Percentiles rank a stretch among this genome's conserved stretches.
These are phyloP conservation scores for Asclepias syriaca DNA, from an alignment of 257 asterid species.

Conservation along the genomic window DNA sequence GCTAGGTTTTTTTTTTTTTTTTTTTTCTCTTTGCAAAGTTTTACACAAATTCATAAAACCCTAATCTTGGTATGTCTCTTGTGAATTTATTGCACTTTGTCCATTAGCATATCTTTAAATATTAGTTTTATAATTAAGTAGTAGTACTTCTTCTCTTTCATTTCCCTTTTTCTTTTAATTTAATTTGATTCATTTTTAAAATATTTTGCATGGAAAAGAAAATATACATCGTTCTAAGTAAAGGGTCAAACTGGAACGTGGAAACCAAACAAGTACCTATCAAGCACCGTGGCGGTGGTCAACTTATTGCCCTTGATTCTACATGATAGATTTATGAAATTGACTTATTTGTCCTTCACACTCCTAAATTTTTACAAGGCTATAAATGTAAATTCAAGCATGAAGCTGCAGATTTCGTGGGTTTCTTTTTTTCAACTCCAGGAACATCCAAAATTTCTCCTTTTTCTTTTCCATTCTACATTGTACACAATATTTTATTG, in stretches of 20 bases:
- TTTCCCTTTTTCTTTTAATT: neutral
- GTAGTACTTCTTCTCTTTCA: constrained; percentile 7
- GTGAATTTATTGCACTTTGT: constrained; percentile 54
- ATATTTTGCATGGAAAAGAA: constrained; percentile 8
- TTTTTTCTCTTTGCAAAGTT: constrained; percentile 31
- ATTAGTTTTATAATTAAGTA: neutral
- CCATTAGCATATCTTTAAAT: constrained; percentile 20
- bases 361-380: neutral
- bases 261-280: constrained; percentile 33
- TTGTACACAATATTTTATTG: neutral
- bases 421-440: neutral
- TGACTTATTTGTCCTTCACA: constrained; percentile 21
- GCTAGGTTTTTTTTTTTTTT: constrained; percentile 37
- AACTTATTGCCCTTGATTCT: constrained; percentile 34
- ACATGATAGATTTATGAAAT: neutral
- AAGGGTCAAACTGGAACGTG: constrained; percentile 47
- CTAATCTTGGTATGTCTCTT: constrained; percentile 55
- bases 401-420: neutral
- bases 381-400: constrained; percentile 9
- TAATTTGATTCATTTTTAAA: neutral
- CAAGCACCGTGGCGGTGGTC: constrained; percentile 75
- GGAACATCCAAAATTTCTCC: constrained; percentile 8
- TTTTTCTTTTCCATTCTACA: constrained; percentile 8
- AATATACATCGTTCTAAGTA: constrained; percentile 1
- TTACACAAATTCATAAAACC: constrained; percentile 49